phyloP scores from a whole-genome alignment of 805 yeast genomes.

The Teunomyces tritomae region DNA sequence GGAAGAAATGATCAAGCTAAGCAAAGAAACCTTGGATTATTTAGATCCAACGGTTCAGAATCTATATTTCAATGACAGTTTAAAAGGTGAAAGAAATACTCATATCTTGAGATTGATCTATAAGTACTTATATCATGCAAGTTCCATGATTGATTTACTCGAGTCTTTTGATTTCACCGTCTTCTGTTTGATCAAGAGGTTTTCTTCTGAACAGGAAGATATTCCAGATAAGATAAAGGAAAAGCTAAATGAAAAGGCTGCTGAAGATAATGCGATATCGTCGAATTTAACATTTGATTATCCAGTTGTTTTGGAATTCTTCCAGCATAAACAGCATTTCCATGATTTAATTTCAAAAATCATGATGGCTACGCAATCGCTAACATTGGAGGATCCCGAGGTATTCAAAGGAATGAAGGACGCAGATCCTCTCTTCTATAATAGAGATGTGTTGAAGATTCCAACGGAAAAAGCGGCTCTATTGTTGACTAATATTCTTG shows the following conservation, averaged over 20 bases:
- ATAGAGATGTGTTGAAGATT: conserved; percentile 34
- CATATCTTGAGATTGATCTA: conserved; percentile 53
- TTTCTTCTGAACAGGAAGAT: conserved; percentile 17
- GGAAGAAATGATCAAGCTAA: conserved; percentile 35
- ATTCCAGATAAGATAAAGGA: conserved; percentile 12
- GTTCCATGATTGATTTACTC: conserved; percentile 49
- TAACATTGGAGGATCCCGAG: conserved; percentile 73
- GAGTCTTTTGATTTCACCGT: conserved; percentile 65
- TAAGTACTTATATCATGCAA: conserved; percentile 48
- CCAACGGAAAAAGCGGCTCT: conserved; percentile 51
- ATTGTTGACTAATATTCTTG: conserved; percentile 45
- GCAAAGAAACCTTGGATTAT: conserved; percentile 41
- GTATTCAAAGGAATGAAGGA: conserved; percentile 63
- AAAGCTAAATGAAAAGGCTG: conserved; percentile 2
- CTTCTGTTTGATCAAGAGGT: conserved; percentile 42
- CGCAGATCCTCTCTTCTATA: conserved; percentile 45
- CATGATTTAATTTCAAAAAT: conserved; percentile 60
- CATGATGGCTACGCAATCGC: conserved; percentile 64
- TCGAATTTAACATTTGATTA: conserved; percentile 41
- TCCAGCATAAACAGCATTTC: conserved; percentile 67
- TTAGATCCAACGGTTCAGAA: conserved; percentile 37
- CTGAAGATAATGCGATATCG: conserved; percentile 3
- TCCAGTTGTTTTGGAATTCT: conserved; percentile 64
- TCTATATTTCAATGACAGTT: conserved; percentile 31
- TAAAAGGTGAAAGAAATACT: conserved; percentile 46